A percentile compares a stretch with the other conserved stretches of the same genome.
These are phyloP conservation scores for Copromyces sp. DNA, from an alignment of 495 filamentous ascomycete genomes.

Conservation along the genomic window DNA sequence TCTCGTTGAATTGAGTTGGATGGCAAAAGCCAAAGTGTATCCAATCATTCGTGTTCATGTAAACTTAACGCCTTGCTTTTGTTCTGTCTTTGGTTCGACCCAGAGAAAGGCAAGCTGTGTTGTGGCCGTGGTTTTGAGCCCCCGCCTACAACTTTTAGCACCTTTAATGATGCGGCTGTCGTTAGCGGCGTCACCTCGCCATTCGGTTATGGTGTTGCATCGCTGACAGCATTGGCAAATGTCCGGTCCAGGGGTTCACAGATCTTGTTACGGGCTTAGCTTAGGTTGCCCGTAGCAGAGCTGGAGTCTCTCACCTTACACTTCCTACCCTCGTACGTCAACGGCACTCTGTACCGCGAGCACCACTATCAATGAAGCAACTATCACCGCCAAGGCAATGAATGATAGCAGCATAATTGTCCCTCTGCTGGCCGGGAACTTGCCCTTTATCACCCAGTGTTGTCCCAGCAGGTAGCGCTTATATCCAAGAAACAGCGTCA, in stretches of 20 bases:
- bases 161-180: background rate
- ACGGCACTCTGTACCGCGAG: constrained; percentile 47
- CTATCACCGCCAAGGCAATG: constrained; percentile 59
- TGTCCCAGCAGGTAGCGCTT: constrained; percentile 52
- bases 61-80: background rate
- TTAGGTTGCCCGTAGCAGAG: background rate
- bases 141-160: background rate
- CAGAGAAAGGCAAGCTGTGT: background rate
- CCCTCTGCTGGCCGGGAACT: constrained; percentile 86
- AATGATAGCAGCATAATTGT: constrained; percentile 70
- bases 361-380: constrained; percentile 61
- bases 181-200: background rate
- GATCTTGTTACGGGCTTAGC: background rate
- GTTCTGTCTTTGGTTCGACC: background rate
- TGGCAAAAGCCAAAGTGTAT: background rate
- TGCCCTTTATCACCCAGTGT: constrained; percentile 85
- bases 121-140: background rate
- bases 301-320: background rate
- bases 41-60: background rate
- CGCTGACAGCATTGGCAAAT: background rate
- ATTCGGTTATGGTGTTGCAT: background rate
- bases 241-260: background rate
- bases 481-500: constrained; percentile 76
- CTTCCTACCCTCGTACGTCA: background rate
- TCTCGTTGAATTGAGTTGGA: background rate